A percentile compares a stretch with the other conserved stretches of the same genome.
Evolutionary conservation across 78 protist species (phyloP).

Genomic region (slime mould (Dictyostelium discoideum)): DNA sequence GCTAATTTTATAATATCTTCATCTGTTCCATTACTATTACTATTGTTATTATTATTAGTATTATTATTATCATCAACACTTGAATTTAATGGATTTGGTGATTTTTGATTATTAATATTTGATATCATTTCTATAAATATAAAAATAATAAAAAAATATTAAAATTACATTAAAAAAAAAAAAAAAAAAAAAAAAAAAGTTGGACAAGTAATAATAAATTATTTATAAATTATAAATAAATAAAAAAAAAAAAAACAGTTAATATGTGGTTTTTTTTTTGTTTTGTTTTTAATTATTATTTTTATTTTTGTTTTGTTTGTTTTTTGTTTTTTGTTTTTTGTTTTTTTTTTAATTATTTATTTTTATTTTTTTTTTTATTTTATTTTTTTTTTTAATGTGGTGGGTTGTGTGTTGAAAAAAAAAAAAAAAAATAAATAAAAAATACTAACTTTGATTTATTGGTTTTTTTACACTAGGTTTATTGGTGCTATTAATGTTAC

Average conservation of each 20-base stretch:
- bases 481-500: too few species aligned
- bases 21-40: slow-evolving; percentile 23
- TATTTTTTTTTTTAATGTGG: neutral
- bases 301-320: neutral
- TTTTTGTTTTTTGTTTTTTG: neutral
- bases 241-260: neutral
- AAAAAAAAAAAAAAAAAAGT: neutral
- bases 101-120: slow-evolving; percentile 21
- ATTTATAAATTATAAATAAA: too few species aligned
- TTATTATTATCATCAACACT: slow-evolving; percentile 28
- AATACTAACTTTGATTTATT: neutral
- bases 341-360: neutral
- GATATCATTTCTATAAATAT: slow-evolving; percentile 2
- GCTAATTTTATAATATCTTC: slow-evolving; percentile 76
- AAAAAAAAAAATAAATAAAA: neutral
- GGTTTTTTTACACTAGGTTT: neutral
- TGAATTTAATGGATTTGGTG: slow-evolving; percentile 63
- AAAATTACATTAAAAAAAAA: neutral
- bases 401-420: neutral
- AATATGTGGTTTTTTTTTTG: neutral
- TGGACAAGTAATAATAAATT: neutral
- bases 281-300: neutral
- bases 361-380: too few species aligned
- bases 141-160: too few species aligned
- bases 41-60: neutral